Conservation (phyloP, 1,139 yeast species). For the Scheffersomyces illinoinensis region DNA sequence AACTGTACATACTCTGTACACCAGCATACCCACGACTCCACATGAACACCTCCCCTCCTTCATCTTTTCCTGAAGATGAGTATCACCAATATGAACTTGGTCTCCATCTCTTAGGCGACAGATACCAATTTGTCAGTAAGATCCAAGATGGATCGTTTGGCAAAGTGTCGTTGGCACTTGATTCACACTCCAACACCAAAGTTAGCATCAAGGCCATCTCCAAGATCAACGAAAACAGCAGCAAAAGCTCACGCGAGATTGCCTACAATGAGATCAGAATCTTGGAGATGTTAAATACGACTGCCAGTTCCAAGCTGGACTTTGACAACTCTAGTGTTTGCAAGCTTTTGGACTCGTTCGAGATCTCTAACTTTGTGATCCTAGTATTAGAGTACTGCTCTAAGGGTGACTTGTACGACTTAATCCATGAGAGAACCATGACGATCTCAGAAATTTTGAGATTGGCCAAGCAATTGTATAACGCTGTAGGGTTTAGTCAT, state of each 20-base stretch:
- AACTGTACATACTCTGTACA: not conserved
- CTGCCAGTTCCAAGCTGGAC: constrained; percentile 28
- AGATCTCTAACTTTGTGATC: constrained; percentile 40
- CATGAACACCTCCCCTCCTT: not conserved
- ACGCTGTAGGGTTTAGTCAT: constrained; percentile 45
- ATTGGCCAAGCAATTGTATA: constrained; percentile 35
- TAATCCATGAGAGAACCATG: constrained; percentile 26
- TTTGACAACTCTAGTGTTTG: constrained; percentile 43
- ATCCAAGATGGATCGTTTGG: constrained; percentile 58
- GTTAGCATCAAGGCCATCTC: constrained; percentile 40
- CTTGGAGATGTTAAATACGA: constrained; percentile 33
- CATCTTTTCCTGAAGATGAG: not conserved
- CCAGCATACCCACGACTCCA: not conserved
- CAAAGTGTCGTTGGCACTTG: constrained; percentile 49
- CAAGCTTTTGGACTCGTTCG: constrained; percentile 44
- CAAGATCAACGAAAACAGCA: constrained; percentile 26
- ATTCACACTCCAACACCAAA: constrained; percentile 22
- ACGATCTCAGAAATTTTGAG: constrained; percentile 13
- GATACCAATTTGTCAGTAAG: constrained; percentile 37
- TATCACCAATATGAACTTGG: constrained; percentile 34
- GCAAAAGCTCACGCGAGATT: constrained; percentile 21
- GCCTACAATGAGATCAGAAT: constrained; percentile 51
- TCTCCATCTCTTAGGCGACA: constrained; percentile 25
- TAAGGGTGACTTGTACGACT: constrained; percentile 52
- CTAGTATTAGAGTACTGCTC: constrained; percentile 52